Evolutionary conservation across 2,329 filamentous ascomycete species (phyloP), one percentile per base, ranked within the genome.

Genomic region (Geoglossum cookeanum): DNA sequence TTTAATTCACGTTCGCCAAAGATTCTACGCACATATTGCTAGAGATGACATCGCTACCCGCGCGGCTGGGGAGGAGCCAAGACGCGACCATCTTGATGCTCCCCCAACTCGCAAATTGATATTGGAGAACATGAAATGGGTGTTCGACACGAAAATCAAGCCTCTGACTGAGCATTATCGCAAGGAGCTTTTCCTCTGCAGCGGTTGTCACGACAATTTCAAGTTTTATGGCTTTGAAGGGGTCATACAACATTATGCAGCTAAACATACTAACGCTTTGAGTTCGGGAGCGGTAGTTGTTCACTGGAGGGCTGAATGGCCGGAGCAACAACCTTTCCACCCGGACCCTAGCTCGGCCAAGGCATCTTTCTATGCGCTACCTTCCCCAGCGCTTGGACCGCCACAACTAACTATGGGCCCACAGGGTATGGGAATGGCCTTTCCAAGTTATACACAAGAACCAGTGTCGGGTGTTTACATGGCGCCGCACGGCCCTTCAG

Each of bases 61-160:
- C 9, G 72, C 72, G 44, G 71, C 74, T 56, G 74, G 78, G 37
- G 70, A 68, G 60, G 61, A 71, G 57, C 72, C 73, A 3, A 63
- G 68, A 32, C 57, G 66, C 8, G 78, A 83, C 60, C 74, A 75
- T 6, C 70, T 72, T 1, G 70, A 76, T 60, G 77, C 75, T 0
- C 74, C 78, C 5, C 78, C 74, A 62, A 79, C 75, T 30, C 75
- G 79, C 65, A 82, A 76, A 64, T 72, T 91, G 56, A 85, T 83
- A 0, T 70, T 92, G 62, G 86, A 91, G 65, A 88, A 90, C 64
- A 89, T 92, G 85, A 90, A 85, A 68, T 91, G 84, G 80, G 73
- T 90, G 33, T 90, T 85, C 66, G 85, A 90, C 64, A 79, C 78
- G 62, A 89, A 87, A 66, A 75, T 92, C 65, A 86, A 81, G 64